Base-by-base conservation (phyloP, 257 asterid genomes). In the Linaria vulgaris region DNA sequence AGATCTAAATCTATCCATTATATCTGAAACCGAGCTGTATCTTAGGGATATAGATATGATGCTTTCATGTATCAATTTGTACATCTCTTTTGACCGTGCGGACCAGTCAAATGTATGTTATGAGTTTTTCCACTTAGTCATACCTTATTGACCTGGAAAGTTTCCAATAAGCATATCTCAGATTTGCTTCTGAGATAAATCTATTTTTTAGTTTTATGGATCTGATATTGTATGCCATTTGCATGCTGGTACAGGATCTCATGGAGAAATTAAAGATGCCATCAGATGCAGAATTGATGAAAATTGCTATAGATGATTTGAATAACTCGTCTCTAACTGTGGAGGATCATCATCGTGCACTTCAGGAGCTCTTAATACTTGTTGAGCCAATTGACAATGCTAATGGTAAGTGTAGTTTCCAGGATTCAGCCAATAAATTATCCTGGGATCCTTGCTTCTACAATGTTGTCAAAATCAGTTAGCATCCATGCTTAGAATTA, bases 381-480 rank as follows among this genome's bases (percentile, higher is more conserved):
- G 97, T 87, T 67, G 96, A 87, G 87, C 95, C 91, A 59, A 83
- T 90, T 68, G 92, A 90, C 59, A 90, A 87, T 71, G 97, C 97
- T 48, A 87, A 81, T 66, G 96, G 97, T 90, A 71, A 43, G 72
- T 56, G 12, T 69, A 9, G 39, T 62, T 15, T 34, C 38, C 58
- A 16, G 30, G 46, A 56, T 56, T 31, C 58, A 16, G 20, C 43
- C 31, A 39, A 38, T 9, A n/a, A 46, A 51, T 54, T 59, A 61
- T 56, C 43, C 47, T 19, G 21, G 15, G 55, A 72, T 48, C 59
- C 31, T 49, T n/a, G 6, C 27, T 22, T 16, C 24, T 59, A 11
- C 12, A 31, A 15, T 21, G 8, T 59, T 43, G 11, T 53, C 55
- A 25, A 58, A 55, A 56, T 56, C 16, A 41, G 48, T 44, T 39